Evolutionary conservation across 176 grass and related monocot species (phyloP).

Genomic region (Rhipidocladum racemiflorum): DNA sequence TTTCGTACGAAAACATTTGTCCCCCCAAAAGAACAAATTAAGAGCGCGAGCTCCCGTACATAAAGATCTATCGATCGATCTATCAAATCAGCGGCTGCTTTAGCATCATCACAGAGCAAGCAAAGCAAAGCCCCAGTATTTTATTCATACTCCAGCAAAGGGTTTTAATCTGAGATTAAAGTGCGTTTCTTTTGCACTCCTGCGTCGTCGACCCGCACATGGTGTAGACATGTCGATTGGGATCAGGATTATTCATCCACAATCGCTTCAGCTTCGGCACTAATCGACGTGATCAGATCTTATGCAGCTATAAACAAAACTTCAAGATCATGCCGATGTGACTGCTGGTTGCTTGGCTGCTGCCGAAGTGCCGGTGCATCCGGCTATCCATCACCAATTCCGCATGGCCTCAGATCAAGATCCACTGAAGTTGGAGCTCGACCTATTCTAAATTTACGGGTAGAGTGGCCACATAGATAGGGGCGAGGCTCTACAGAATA

Average conservation of each 20-base stretch:
- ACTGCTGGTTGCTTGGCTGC: background rate
- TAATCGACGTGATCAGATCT: constrained; percentile 5
- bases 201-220: background rate
- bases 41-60: background rate
- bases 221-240: background rate
- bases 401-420: background rate
- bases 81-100: background rate
- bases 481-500: background rate
- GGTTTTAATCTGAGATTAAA: background rate
- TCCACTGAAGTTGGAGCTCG: background rate
- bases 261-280: background rate
- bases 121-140: background rate
- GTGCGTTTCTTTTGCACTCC: background rate
- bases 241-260: background rate
- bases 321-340: background rate
- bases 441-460: background rate
- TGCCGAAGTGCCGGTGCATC: background rate
- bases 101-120: background rate
- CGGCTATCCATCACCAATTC: constrained; percentile 10
- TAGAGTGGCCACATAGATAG: background rate
- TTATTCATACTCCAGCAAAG: background rate
- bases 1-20: background rate
- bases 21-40: background rate
- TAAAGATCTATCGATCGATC: background rate
- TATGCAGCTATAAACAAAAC: background rate